phyloP scores from a whole-genome alignment of 2,329 filamentous ascomycete species.

The Exophiala calicioides region DNA sequence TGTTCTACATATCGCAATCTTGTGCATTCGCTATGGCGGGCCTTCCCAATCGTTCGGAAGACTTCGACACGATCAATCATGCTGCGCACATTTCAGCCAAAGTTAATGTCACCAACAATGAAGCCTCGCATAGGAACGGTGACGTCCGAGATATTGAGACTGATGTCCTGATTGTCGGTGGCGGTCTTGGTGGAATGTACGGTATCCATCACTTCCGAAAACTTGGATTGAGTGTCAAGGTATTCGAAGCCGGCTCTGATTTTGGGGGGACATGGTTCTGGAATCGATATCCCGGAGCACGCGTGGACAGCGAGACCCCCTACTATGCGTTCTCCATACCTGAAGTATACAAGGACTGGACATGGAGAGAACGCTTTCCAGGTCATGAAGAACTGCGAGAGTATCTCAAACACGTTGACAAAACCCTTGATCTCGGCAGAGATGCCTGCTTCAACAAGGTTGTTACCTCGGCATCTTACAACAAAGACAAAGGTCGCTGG shows the following conservation, averaged over 20 bases:
- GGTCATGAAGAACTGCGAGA: conserved; percentile 39
- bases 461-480: conserved; percentile 39
- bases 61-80: background rate
- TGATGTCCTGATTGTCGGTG: conserved; percentile 26
- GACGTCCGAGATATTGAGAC: conserved; percentile 9
- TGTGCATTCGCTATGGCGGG: too few relatives aligned
- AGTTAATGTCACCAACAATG: background rate
- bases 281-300: conserved; percentile 58
- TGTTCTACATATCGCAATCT: too few relatives aligned
- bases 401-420: conserved; percentile 46
- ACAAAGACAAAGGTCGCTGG: too few relatives aligned
- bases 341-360: conserved; percentile 48
- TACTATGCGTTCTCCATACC: conserved; percentile 57
- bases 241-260: conserved; percentile 38
- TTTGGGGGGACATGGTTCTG: conserved; percentile 50
- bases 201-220: conserved; percentile 34
- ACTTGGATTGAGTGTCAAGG: conserved; percentile 33
- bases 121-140: background rate
- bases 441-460: conserved; percentile 35
- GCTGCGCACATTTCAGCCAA: background rate
- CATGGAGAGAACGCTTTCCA: conserved; percentile 47
- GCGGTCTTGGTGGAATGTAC: conserved; percentile 26
- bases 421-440: conserved; percentile 40
- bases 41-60: conserved; percentile 1
- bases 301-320: conserved; percentile 54